Base-by-base conservation (phyloP, 2,329 filamentous ascomycete genomes). In the Arthrobotrys pseudoclavata region DNA sequence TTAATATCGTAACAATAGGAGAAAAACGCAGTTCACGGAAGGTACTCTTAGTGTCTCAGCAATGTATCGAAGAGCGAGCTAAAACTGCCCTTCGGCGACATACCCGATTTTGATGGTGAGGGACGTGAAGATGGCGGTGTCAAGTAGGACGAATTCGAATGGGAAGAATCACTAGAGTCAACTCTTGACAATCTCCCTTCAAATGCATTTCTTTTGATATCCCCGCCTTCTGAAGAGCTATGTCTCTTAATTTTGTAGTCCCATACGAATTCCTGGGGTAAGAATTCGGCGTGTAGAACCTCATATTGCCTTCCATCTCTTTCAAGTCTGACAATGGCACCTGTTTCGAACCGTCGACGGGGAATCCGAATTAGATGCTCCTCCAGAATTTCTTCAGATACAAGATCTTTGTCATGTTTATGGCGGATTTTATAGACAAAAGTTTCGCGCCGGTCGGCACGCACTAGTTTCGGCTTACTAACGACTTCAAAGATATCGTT, bases 401-500 rank as follows among this genome's bases (percentile, higher is more conserved):
- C 20, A 5, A 70, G 40, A 26, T 60, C 37, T 2, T 34, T 37
- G n/a, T 48, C 60, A 47, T 66, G 52, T 45, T 70, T 76, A 61
- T 70, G 66, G 3, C 72, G 60, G 50, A 76, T 66, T 37, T 37
- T 47, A 22, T 76, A 76, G 6, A 53, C 45, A 26, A 69, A 76
- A 24, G 61, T 70, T 55, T 76, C 72, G 9, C 52, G 40, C 13
- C 60, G 50, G 31, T 62, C 61, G 24, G 50, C 45, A 22, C 66
- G 66, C 4, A 40, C 37, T 13, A 69, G 72, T 20, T 61, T 70
- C 24, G 72, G 72, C 40, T 66, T 70, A 47, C 40, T 70, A n/a
- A 70, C 52, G 18, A 76, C 52, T 24, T 70, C 67, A 37, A 70
- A 76, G 22, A 76, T 48, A 42, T 76, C 72, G n/a, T 70, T 76